Evolutionary conservation across 106 monocot genomes (phyloP).

Genomic region (Dactylorhiza incarnata): DNA sequence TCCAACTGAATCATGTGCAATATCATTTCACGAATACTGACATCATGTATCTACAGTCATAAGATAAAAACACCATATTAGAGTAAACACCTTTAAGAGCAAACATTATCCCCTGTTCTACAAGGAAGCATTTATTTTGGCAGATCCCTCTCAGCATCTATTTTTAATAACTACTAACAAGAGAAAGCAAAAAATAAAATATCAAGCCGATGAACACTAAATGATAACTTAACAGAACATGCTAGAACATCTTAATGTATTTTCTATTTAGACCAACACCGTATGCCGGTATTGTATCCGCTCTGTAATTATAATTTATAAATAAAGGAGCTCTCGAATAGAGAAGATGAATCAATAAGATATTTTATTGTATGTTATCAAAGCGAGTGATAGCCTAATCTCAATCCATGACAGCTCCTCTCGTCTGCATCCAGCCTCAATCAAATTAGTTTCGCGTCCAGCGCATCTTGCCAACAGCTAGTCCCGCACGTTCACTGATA

Average conservation of each 20-base stretch:
- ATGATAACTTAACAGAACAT: background rate
- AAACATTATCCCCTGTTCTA: background rate
- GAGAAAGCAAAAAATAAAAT: background rate
- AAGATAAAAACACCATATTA: background rate
- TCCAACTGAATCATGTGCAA: conserved; percentile 99
- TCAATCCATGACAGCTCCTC: too few relatives aligned
- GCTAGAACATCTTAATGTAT: background rate
- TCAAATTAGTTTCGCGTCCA: too few relatives aligned
- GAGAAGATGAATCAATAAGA: too few relatives aligned
- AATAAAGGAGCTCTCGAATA: too few relatives aligned
- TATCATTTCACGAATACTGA: conserved; percentile 79
- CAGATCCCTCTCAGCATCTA: background rate
- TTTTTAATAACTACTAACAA: conserved; percentile 3
- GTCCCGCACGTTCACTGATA: too few relatives aligned
- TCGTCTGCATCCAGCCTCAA: too few relatives aligned
- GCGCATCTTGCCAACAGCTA: too few relatives aligned
- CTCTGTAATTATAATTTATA: too few relatives aligned
- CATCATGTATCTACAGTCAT: conserved; percentile 78
- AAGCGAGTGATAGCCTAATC: too few relatives aligned
- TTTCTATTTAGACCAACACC: background rate
- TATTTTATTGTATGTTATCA: too few relatives aligned
- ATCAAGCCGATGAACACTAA: background rate
- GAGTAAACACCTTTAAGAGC: background rate
- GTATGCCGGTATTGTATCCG: too few relatives aligned
- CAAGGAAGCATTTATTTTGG: background rate